These are phyloP conservation scores for Apiospora saccharicola DNA, from an alignment of 2,329 filamentous ascomycete species.

Conservation along the genomic window DNA sequence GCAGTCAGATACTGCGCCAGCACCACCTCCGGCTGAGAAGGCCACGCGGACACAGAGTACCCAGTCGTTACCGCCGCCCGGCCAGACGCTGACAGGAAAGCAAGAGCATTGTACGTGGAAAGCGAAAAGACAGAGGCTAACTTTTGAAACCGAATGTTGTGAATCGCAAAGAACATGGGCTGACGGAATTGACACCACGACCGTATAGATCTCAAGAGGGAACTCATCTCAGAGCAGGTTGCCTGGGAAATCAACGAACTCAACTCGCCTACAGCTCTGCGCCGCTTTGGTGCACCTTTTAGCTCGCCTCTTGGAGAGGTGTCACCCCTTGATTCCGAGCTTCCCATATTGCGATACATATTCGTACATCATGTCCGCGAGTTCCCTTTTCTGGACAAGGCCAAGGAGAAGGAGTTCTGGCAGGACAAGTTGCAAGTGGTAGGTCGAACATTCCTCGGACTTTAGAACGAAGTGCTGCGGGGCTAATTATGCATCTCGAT, in stretches of 20 bases:
- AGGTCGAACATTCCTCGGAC: conserved; percentile 47
- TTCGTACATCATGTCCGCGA: conserved; percentile 98
- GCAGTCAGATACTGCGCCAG: conserved; percentile 6
- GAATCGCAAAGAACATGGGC: background rate
- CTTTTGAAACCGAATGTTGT: background rate
- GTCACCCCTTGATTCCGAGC: conserved; percentile 88
- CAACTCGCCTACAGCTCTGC: conserved; percentile 91
- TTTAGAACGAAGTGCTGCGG: conserved; percentile 24
- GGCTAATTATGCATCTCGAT: background rate
- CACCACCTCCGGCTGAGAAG: background rate
- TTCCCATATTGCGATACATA: conserved; percentile 93
- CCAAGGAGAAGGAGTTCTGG: conserved; percentile 99
- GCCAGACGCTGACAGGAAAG: conserved; percentile 80
- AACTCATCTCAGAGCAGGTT: conserved; percentile 90
- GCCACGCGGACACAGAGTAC: conserved; percentile 24
- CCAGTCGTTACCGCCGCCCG: conserved; percentile 43
- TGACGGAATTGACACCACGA: background rate
- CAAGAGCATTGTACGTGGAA: conserved; percentile 87
- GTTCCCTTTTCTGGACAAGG: conserved; percentile 96
- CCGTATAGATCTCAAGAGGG: conserved; percentile 84
- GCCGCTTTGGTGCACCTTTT: conserved; percentile 95
- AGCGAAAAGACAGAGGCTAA: conserved; percentile 25
- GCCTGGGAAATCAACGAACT: conserved; percentile 90
- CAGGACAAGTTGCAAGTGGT: conserved; percentile 96
- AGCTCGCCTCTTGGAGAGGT: conserved; percentile 92